Conservation (phyloP, 75 land plant genomes). For the Picea glauca region DNA sequence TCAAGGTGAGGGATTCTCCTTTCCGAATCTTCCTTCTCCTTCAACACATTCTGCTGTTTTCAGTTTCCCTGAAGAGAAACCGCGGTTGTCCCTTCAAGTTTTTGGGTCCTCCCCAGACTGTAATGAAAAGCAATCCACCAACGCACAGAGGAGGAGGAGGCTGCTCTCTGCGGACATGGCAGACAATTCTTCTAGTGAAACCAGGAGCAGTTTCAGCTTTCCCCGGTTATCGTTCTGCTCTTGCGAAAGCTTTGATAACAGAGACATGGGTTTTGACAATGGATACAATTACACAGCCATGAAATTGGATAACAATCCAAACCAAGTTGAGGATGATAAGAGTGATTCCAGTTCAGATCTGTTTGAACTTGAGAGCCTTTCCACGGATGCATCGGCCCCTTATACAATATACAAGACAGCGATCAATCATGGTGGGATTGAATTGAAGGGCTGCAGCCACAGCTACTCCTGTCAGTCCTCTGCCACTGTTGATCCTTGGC, state of each 20-base stretch:
- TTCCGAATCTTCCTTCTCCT: conserved; percentile 3
- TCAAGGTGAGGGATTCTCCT: conserved; percentile 9
- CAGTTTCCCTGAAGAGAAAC: not conserved
- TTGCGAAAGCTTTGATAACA: conserved; percentile 1
- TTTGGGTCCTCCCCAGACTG: not conserved
- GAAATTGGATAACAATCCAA: not conserved
- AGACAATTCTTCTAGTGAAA: not conserved
- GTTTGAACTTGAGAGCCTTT: conserved; percentile 10
- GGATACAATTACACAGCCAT: conserved; percentile 5
- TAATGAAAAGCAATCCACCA: not conserved
- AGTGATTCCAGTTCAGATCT: conserved; percentile 12
- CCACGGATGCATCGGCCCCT: not conserved
- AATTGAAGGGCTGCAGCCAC: not conserved
- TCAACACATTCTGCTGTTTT: not conserved
- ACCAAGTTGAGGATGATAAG: conserved; percentile 2
- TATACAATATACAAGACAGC: not conserved
- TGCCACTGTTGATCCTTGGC: not conserved
- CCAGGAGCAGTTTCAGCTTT: conserved; percentile 11
- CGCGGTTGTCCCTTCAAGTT: conserved; percentile 3
- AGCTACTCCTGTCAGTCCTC: not conserved
- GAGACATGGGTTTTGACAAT: not conserved
- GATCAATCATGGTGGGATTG: not conserved
- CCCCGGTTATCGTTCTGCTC: conserved; percentile 6
- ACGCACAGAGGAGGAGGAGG: conserved; percentile 1
- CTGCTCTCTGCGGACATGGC: conserved; percentile 1